Percentiles rank a stretch among this genome's conserved stretches.
Evolutionary conservation across 2,329 filamentous ascomycete species (phyloP).

Genomic region (Cytospora chrysosperma): DNA sequence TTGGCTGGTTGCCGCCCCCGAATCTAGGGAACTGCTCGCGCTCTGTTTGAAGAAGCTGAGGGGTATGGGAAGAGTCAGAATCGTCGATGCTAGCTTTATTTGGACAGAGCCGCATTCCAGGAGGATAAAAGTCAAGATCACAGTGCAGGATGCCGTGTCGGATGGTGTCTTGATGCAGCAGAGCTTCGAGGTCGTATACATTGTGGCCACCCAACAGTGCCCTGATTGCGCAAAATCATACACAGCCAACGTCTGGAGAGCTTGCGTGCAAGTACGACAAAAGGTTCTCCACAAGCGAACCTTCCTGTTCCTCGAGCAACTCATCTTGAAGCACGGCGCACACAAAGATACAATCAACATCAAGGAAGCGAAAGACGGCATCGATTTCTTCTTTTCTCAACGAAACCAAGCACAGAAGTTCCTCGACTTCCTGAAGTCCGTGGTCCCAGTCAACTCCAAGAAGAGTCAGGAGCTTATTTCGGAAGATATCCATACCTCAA

Average conservation of each 20-base stretch:
- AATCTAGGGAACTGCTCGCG: constrained; percentile 89
- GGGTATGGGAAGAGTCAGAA: constrained; percentile 83
- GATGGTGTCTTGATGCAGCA: constrained; percentile 77
- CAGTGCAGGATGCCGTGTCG: constrained; percentile 71
- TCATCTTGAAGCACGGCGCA: constrained; percentile 91
- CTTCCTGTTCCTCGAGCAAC: constrained; percentile 75
- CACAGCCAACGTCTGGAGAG: constrained; percentile 93
- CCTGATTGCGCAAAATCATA: constrained; percentile 94
- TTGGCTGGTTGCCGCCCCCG: constrained; percentile 81
- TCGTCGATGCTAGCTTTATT: constrained; percentile 94
- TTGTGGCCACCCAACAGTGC: constrained; percentile 90
- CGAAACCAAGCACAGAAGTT: constrained; percentile 83
- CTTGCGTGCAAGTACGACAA: constrained; percentile 90
- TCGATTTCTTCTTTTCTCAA: constrained; percentile 92
- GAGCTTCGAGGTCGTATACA: constrained; percentile 90
- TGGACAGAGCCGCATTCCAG: constrained; percentile 98
- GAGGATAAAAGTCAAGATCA: constrained; percentile 91
- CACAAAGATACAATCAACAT: constrained; percentile 96
- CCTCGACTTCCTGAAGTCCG: constrained; percentile 75
- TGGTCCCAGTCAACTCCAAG: constrained; percentile 61
- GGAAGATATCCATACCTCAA: constrained; percentile 85
- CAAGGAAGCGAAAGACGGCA: constrained; percentile 87
- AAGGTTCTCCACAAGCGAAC: constrained; percentile 93
- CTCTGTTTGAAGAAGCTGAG: constrained; percentile 86
- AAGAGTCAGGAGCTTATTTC: constrained; percentile 73